Conservation (phyloP, 805 yeast species). For the Pichia rugopelliculosa region DNA sequence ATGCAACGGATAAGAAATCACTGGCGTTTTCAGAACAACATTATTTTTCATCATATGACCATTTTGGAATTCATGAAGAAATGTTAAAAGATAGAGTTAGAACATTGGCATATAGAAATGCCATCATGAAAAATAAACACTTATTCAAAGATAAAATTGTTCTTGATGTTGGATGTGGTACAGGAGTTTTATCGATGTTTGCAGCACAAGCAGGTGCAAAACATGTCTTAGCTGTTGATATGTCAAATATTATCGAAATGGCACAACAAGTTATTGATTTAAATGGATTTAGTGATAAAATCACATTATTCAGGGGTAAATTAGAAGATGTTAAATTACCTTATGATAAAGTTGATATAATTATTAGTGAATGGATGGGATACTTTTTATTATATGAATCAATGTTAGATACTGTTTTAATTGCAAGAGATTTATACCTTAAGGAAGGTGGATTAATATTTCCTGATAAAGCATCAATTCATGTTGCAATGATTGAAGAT, state of each 20-base stretch:
- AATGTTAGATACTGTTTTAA: conserved; percentile 92
- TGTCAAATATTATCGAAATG: conserved; percentile 93
- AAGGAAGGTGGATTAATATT: conserved; percentile 81
- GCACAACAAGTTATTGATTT: conserved; percentile 81
- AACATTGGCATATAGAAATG: conserved; percentile 85
- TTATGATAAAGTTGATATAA: conserved; percentile 83
- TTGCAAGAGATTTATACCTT: conserved; percentile 87
- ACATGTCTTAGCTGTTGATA: conserved; percentile 95
- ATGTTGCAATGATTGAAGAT: conserved; percentile 89
- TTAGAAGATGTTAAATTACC: conserved; percentile 89
- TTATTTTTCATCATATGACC: conserved; percentile 92
- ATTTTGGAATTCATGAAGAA: conserved; percentile 96
- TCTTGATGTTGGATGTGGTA: conserved; percentile 97
- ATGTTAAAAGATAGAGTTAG: conserved; percentile 95
- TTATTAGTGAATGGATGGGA: conserved; percentile 99
- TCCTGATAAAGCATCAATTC: conserved; percentile 90
- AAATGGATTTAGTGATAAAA: conserved; percentile 80
- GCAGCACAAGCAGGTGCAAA: conserved; percentile 99
- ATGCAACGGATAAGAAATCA: conserved; percentile 62
- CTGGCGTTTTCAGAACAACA: conserved; percentile 79
- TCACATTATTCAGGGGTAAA: conserved; percentile 85
- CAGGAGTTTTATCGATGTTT: conserved; percentile 96
- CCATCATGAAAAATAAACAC: conserved; percentile 83
- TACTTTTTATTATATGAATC: conserved; percentile 92
- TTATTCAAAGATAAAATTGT: conserved; percentile 90